Conservation (phyloP, 306 rosid species). For the Castanea sativa region DNA sequence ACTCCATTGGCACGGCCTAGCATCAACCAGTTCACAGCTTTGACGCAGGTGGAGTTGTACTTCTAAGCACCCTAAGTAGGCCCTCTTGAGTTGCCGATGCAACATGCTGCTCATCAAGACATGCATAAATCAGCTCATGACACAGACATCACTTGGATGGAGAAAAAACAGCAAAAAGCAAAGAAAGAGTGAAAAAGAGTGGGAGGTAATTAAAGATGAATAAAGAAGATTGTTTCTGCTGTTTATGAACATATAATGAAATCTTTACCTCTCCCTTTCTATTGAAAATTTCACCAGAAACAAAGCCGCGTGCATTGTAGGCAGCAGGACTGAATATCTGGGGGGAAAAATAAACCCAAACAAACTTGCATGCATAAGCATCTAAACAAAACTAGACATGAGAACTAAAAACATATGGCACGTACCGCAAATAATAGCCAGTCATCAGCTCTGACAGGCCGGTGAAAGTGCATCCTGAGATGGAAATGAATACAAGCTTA, state of each 20-base stretch:
- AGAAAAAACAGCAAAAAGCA: not conserved
- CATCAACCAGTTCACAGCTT: constrained; percentile 47
- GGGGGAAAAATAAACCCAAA: too few relatives aligned
- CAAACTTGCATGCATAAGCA: constrained; percentile 27
- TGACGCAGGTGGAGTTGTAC: constrained; percentile 35
- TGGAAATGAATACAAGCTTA: constrained; percentile 12
- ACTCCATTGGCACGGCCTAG: not conserved
- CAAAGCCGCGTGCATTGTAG: constrained; percentile 65
- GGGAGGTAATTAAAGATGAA: not conserved
- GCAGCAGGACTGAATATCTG: constrained; percentile 62
- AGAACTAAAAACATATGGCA: constrained; percentile 13
- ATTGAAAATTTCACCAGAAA: constrained; percentile 76
- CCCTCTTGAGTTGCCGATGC: constrained; percentile 82
- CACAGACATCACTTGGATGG: not conserved
- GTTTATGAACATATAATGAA: not conserved
- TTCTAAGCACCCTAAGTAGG: constrained; percentile 42
- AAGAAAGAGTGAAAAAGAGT: not conserved
- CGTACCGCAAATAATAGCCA: constrained; percentile 82
- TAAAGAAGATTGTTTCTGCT: not conserved
- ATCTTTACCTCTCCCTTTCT: constrained; percentile 77
- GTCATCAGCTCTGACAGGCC: constrained; percentile 83
- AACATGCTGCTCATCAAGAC: constrained; percentile 37
- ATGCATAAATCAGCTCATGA: constrained; percentile 11
- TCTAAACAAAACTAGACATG: not conserved
- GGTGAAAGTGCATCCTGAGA: constrained; percentile 92